Percentiles rank a stretch among this genome's conserved stretches.
Evolutionary conservation across 257 asterid species (phyloP).

Genomic region (Primulina tabacum): DNA sequence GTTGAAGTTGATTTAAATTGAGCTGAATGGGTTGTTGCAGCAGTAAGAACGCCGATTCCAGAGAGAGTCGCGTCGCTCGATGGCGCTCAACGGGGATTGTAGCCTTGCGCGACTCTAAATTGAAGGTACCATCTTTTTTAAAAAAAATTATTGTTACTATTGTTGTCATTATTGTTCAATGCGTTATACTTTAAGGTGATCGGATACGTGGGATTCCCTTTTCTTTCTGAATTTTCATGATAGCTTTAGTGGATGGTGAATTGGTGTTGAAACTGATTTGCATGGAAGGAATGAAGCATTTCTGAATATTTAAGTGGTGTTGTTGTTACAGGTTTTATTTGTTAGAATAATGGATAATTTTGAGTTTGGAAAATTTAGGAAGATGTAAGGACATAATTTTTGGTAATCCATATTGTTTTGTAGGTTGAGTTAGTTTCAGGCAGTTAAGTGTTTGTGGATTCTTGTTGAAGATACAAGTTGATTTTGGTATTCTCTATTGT

Average conservation of each 20-base stretch:
- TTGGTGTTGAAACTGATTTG: background rate
- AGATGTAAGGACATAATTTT: background rate
- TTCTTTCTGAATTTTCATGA: background rate
- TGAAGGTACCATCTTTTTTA: constrained; percentile 48
- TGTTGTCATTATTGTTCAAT: background rate
- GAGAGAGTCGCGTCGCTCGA: constrained; percentile 62
- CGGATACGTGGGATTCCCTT: constrained; percentile 7
- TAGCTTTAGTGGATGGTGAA: background rate
- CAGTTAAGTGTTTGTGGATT: background rate
- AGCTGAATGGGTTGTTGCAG: constrained; percentile 67
- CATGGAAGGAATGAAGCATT: background rate
- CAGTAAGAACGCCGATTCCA: constrained; percentile 67
- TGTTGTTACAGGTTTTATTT: background rate
- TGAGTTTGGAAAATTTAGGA: background rate
- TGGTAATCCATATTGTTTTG: background rate
- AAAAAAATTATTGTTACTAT: background rate
- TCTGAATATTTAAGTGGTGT: constrained; percentile 2
- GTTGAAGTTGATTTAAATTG: constrained; percentile 23
- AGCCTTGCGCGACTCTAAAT: constrained; percentile 85
- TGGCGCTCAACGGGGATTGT: constrained; percentile 99
- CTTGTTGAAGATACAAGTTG: background rate
- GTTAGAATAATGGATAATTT: constrained; percentile 9
- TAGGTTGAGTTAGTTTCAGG: background rate
- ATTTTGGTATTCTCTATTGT: background rate
- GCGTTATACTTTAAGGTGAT: background rate